These are phyloP conservation scores for Bathelium albidoporum DNA, from an alignment of 495 filamentous ascomycete species.

Conservation along the genomic window DNA sequence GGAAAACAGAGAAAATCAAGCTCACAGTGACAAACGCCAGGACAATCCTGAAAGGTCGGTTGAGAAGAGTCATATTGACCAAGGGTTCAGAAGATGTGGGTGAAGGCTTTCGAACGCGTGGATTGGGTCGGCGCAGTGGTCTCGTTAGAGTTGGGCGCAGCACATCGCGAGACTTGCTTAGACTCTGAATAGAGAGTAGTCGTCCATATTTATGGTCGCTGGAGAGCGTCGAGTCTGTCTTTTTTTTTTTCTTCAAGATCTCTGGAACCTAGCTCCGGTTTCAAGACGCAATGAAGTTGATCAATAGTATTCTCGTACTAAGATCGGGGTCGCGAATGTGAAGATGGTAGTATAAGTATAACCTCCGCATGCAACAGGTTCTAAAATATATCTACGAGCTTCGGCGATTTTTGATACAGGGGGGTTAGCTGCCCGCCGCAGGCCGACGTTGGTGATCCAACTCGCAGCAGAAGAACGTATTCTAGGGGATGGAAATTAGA, in stretches of 20 bases:
- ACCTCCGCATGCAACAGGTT: not conserved
- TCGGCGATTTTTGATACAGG: not conserved
- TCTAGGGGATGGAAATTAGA: not conserved
- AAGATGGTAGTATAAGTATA: not conserved
- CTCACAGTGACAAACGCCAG: not conserved
- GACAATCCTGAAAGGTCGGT: not conserved
- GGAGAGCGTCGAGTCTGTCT: too few relatives aligned
- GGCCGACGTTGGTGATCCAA: not conserved
- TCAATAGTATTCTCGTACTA: too few relatives aligned
- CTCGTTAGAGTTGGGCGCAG: too few relatives aligned
- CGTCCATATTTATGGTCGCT: too few relatives aligned
- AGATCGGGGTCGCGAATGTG: not conserved
- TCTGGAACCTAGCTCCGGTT: too few relatives aligned
- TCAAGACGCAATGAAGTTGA: too few relatives aligned
- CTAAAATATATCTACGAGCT: not conserved
- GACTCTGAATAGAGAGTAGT: too few relatives aligned
- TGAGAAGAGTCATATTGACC: not conserved
- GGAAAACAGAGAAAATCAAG: not conserved
- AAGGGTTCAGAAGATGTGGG: not conserved
- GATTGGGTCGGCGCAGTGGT: too few relatives aligned
- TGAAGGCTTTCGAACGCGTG: not conserved
- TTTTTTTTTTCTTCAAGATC: too few relatives aligned
- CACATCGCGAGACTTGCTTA: too few relatives aligned
- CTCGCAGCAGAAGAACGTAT: not conserved
- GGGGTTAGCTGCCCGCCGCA: not conserved